Percentiles rank a stretch among this genome's conserved stretches.
Conservation (phyloP, 768 basidiomycete genomes). For the Hemileccinum impolitum region DNA sequence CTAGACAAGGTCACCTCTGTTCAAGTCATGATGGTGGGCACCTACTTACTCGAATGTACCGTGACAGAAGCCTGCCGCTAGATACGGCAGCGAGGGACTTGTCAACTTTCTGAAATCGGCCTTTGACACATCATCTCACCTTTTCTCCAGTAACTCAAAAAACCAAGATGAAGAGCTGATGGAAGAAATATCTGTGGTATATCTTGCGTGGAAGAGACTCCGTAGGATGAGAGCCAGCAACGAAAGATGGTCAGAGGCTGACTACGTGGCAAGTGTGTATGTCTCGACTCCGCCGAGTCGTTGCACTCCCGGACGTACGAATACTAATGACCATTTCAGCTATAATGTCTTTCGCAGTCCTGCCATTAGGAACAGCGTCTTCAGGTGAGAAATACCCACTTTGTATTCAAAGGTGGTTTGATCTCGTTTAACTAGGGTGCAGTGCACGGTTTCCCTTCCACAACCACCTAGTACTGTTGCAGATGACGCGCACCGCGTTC, state of each 20-base stretch:
- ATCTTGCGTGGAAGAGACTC: slow-evolving; percentile 44
- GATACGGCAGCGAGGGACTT: slow-evolving; percentile 11
- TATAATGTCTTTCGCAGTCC: slow-evolving; percentile 50
- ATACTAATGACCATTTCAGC: slow-evolving; percentile 21
- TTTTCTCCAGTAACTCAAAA: slow-evolving; percentile 36
- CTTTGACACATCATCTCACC: slow-evolving; percentile 30
- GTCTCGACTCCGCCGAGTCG: slow-evolving; percentile 12
- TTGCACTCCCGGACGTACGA: neutral
- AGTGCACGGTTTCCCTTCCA: slow-evolving; percentile 47
- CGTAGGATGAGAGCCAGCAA: slow-evolving; percentile 41
- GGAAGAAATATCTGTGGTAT: slow-evolving; percentile 40
- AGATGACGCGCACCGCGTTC: slow-evolving; percentile 33
- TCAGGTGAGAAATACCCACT: slow-evolving; percentile 34
- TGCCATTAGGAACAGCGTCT: slow-evolving; percentile 39
- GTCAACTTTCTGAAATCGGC: slow-evolving; percentile 32
- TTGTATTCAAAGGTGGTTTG: neutral
- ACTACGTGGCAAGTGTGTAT: slow-evolving; percentile 54
- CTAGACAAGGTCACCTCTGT: slow-evolving; percentile 34
- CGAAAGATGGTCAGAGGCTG: slow-evolving; percentile 52
- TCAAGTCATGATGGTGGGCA: neutral
- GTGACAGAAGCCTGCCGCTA: slow-evolving; percentile 5
- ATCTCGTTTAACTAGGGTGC: slow-evolving; percentile 35
- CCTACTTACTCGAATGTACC: slow-evolving; percentile 1
- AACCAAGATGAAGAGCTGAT: slow-evolving; percentile 25
- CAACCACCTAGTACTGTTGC: slow-evolving; percentile 35